Conservation (phyloP, 1,284 basidiomycete species). For the Ustilago xerochloae region DNA sequence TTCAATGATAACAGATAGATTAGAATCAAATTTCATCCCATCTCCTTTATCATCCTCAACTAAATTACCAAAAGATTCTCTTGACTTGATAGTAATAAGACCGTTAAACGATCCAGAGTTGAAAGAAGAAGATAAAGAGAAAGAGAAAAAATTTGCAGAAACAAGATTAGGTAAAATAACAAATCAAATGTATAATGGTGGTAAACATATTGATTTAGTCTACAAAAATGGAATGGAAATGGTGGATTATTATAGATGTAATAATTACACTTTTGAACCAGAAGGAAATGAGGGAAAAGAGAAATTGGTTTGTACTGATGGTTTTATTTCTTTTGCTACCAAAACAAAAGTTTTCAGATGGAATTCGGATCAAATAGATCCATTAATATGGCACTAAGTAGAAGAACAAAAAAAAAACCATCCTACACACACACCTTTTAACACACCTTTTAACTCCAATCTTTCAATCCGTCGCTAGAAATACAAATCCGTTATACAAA, state of each 20-base stretch:
- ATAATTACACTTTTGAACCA: slow-evolving; percentile 76
- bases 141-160: slow-evolving; percentile 23
- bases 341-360: slow-evolving; percentile 13
- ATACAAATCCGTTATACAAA: no score
- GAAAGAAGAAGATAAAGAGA: neutral
- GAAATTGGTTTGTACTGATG: slow-evolving; percentile 34
- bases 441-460: no score
- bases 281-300: neutral
- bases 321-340: slow-evolving; percentile 3
- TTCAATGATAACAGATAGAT: slow-evolving; percentile 81
- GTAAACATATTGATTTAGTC: slow-evolving; percentile 48
- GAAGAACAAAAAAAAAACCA: no score
- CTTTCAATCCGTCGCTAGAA: no score
- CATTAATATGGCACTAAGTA: no score
- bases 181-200: slow-evolving; percentile 58
- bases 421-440: no score
- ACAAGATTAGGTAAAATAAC: slow-evolving; percentile 37
- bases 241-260: slow-evolving; percentile 83
- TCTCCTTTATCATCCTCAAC: slow-evolving; percentile 72
- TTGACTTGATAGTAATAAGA: slow-evolving; percentile 85
- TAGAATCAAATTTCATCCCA: slow-evolving; percentile 84
- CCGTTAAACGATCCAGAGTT: slow-evolving; percentile 76
- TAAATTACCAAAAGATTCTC: slow-evolving; percentile 66
- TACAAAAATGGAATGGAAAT: slow-evolving; percentile 70
- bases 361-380: neutral